Evolutionary conservation across 768 basidiomycete species (phyloP), one percentile per base, ranked within the genome.

Genomic region (Rossbeevera mucosa): DNA sequence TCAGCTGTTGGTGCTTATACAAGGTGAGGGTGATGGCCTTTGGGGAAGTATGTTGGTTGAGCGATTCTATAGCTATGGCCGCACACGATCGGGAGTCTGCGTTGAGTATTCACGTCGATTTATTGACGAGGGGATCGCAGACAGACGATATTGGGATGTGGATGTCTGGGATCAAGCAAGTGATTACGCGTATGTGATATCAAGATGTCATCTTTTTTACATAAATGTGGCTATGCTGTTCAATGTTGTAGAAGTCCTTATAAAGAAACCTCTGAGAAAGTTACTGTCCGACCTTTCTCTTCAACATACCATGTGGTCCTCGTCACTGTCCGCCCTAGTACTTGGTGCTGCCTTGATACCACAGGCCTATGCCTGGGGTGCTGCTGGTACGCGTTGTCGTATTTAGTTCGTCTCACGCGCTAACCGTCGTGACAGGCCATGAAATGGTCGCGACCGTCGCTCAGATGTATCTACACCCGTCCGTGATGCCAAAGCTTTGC

Each of bases 401-500:
- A 22, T 40, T 49, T 13, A 6, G 26, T 2, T 12, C 18, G 0
- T 6, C 12, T 31, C 46, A 14, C 20, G n/a, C 9, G 14, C 50
- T 58, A 16, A 57, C 20, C 6, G 11, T 14, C 4, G 25, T 22
- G n/a, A 36, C 36, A 83, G 92, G 94, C 4, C 94, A 97, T 61
- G 89, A 96, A 73, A 85, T 96, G 28, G 82, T 92, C 5, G 94
- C 94, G 1, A 95, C 94, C 4, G 88, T 98, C 51, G 95, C 95
- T 1, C 88, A 97, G 66, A 91, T 94, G 53, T 83, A 96, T 66
- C 79, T 97, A 2, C 81, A 91, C 65, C 89, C 90, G 0, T 73
- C 72, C 2, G 84, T 86, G 5, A 75, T 86, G 36, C 76, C 80
- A 2, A 77, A 75, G 28, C 71, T 96, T 49, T 90, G 87, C 58